phyloP scores from a whole-genome alignment of 2,329 filamentous ascomycete species.

The Curvularia spicifera region DNA sequence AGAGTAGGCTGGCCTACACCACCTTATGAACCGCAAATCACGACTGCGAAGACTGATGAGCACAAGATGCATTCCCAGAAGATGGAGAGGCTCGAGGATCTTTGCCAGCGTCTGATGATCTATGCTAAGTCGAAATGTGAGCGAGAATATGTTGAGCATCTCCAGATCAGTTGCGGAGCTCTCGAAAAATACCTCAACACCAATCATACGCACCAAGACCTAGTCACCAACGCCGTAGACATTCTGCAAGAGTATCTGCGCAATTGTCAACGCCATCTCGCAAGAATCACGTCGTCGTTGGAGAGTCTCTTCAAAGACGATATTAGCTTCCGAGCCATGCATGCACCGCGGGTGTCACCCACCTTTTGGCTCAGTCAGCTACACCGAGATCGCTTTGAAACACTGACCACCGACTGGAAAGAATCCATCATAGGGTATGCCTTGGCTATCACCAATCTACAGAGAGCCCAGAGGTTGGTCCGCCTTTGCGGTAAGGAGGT shows the following conservation, averaged over 20 bases:
- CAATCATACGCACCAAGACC: background rate
- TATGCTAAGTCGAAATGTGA: slow-evolving; percentile 26
- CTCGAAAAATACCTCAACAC: slow-evolving; percentile 12
- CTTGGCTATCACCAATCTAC: slow-evolving; percentile 35
- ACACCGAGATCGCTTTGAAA: slow-evolving; percentile 22
- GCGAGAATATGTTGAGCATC: slow-evolving; percentile 26
- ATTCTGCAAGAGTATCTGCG: slow-evolving; percentile 19
- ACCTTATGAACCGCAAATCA: slow-evolving; percentile 13
- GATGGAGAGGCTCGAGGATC: slow-evolving; percentile 15
- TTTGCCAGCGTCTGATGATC: slow-evolving; percentile 20
- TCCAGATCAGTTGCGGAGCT: slow-evolving; percentile 28
- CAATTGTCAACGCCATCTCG: slow-evolving; percentile 23
- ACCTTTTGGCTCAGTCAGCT: slow-evolving; percentile 37
- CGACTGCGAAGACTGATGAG: background rate
- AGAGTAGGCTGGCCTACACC: background rate
- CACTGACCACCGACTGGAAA: slow-evolving; percentile 33
- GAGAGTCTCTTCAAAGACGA: slow-evolving; percentile 4
- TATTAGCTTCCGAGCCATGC: slow-evolving; percentile 10
- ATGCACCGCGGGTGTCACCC: slow-evolving; percentile 30
- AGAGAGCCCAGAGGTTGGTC: slow-evolving; percentile 39
- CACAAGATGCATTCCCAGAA: background rate
- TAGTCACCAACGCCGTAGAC: background rate
- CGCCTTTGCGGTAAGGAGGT: slow-evolving; percentile 17
- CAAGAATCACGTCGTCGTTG: slow-evolving; percentile 9
- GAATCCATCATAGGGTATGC: slow-evolving; percentile 32